Conservation (phyloP, 768 basidiomycete genomes). For the Sporobolomyces pararoseus region DNA sequence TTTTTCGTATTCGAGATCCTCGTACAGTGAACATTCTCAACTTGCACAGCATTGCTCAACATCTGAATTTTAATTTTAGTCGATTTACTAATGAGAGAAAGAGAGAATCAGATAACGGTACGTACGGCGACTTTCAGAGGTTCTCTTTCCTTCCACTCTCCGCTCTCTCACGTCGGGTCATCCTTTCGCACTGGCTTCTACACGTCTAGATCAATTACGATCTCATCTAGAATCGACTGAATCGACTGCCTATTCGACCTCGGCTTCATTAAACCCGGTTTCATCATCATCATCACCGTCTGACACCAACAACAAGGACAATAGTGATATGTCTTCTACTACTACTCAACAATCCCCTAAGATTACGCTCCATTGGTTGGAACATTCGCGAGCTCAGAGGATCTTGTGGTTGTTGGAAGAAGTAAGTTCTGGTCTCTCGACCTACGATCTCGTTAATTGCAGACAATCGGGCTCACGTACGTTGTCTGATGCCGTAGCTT, state of each 20-base stretch:
- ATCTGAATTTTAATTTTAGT: too few relatives aligned
- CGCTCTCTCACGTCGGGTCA: not conserved
- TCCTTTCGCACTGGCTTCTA: constrained; percentile 4
- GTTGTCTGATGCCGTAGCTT: constrained; percentile 20
- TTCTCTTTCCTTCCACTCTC: too few relatives aligned
- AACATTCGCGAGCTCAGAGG: constrained; percentile 34
- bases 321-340: not conserved
- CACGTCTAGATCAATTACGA: constrained; percentile 12
- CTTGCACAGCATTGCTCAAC: not conserved
- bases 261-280: too few relatives aligned
- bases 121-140: not conserved
- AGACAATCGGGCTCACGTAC: not conserved
- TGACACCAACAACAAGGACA: not conserved
- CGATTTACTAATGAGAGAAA: too few relatives aligned
- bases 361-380: constrained; percentile 34
- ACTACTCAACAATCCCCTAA: not conserved
- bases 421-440: constrained; percentile 8
- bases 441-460: too few relatives aligned
- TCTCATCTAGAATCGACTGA: constrained; percentile 7
- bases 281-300: too few relatives aligned
- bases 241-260: not conserved
- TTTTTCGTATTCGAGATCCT: too few relatives aligned
- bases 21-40: too few relatives aligned
- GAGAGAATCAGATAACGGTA: too few relatives aligned
- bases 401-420: constrained; percentile 37